Evolutionary conservation across 805 yeast species (phyloP), one percentile per base, ranked within the genome.

Genomic region (Wickerhamiella azyma): DNA sequence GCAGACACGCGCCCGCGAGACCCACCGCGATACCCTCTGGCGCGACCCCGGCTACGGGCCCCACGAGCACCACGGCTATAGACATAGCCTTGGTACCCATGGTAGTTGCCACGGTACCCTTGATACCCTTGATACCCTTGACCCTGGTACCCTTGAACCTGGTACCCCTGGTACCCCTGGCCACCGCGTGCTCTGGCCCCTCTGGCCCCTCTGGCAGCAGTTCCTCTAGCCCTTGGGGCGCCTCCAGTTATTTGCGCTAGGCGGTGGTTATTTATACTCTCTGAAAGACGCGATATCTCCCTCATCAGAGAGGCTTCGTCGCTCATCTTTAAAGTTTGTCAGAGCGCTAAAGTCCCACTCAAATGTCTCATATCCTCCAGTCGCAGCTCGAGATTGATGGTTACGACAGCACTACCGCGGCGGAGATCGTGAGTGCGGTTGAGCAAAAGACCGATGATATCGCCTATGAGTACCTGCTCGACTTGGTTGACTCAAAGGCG

Each of bases 381-480:
- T 41, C 45, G 1, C 44, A 30, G 16, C 50, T 56, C 18, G 53
- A 46, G 24, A 30, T 44, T 9, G 48, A 43, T 2, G 59, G 58
- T 4, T 52, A 52, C 41, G 59, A 55, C 35, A 28, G 39, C 5
- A 50, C 54, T 2, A 55, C 59, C 2, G 57, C 59, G 2, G 48
- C 47, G 14, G 53, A 57, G 14, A 37, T 55, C 2, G 50, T 49
- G 7, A 43, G 42, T 2, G 24, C 51, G 26, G 58, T 50, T 1
- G 51, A 52, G 18, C 29, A 36, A 5, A 40, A 50, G 39, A 30
- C 53, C 2, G 43, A 49, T 10, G 51, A 45, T 11, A 56, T 50
- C 37, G 59, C 56, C 9, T 19, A 35, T 33, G 47, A 43, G 42
- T 45, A 54, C 21, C 48, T 56, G 29, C 37, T 29, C 2, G 49